Base-by-base conservation (phyloP, 306 rosid species). In the Trifolium pratense region DNA sequence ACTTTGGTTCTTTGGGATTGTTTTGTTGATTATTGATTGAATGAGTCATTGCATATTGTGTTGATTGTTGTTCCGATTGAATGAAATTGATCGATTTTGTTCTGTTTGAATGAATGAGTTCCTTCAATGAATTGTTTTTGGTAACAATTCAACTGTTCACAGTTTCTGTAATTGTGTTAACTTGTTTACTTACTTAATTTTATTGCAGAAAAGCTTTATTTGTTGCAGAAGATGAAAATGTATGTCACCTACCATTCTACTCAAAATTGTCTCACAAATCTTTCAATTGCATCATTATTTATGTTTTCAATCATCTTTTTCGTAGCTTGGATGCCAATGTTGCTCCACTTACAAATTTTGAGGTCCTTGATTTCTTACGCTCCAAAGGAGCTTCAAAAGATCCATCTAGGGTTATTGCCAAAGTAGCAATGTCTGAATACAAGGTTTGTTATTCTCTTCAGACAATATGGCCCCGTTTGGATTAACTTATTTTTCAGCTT, bases 351-450 rank as follows among this genome's bases (percentile, higher is more conserved):
- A 82, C 90, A 15, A 93, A 93, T 78, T 91, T 87, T 10, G 94
- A 93, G 81, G 91, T 88, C 40, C 88, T 89, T 17, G 82, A 85
- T 39, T 89, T 91, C 80, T 85, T 93, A 57, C 83, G 81, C 76
- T 78, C 90, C 3, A 91, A 83, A 81, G 96, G 97, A 60, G 94
- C 96, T 51, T 85, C 90, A 0, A 81, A 82, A 49, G 96, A 88
- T 79, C 86, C 82, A 31, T 79, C 87, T 7, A 69, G 90, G 79
- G 87, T 89, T 81, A 83, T 87, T 75, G 89, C 96, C 34, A 81
- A 79, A 31, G 92, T 93, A 12, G 73, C 83, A 1, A 87, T 80
- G 34, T 91, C 91, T 0, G 97, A 89, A 68, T 88, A 89, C 76
- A 91, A 89, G 91, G 97, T 74, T 71, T 70, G 12, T 40, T 63